phyloP scores from a whole-genome alignment of 768 basidiomycete species.

The Macrocybe gigantea region DNA sequence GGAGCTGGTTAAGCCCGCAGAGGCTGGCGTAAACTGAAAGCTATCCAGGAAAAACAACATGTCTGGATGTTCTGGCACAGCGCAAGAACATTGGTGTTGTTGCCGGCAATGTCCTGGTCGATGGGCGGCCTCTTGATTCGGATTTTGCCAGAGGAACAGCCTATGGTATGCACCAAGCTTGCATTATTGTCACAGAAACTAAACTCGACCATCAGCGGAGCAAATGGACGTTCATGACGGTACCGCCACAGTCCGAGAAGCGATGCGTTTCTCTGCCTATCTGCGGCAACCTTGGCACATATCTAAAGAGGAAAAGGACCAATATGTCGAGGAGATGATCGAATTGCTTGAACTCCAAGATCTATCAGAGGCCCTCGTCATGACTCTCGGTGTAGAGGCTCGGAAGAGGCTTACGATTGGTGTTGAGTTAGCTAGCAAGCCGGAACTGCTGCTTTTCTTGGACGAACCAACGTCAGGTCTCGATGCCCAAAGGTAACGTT shows the following conservation, averaged over 20 bases:
- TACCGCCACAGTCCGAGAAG: conserved; percentile 79
- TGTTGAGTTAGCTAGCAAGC: conserved; percentile 87
- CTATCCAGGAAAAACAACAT: conserved; percentile 64
- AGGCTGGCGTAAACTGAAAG: neutral
- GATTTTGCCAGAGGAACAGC: conserved; percentile 63
- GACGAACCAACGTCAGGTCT: conserved; percentile 45
- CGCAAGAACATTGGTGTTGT: conserved; percentile 68
- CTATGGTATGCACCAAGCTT: conserved; percentile 46
- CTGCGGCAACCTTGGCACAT: conserved; percentile 71
- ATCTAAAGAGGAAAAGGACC: conserved; percentile 67
- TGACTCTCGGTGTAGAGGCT: conserved; percentile 59
- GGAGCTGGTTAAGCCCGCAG: conserved; percentile 2
- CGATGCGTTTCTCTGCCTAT: conserved; percentile 80
- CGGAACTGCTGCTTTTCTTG: conserved; percentile 68
- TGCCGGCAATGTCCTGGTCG: conserved; percentile 56
- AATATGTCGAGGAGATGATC: conserved; percentile 79
- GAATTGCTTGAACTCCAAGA: conserved; percentile 82
- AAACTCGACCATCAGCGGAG: conserved; percentile 41
- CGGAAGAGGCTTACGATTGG: conserved; percentile 88
- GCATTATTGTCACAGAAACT: conserved; percentile 15
- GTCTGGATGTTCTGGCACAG: conserved; percentile 67
- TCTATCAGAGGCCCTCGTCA: conserved; percentile 76
- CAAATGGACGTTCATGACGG: conserved; percentile 87
- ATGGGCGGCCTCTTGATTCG: conserved; percentile 54
- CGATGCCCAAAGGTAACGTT: conserved; percentile 34